A percentile compares a stretch with the other conserved stretches of the same genome.
Evolutionary conservation across 148 eudicot species (phyloP).

Genomic region (Fallopia convolvulus): DNA sequence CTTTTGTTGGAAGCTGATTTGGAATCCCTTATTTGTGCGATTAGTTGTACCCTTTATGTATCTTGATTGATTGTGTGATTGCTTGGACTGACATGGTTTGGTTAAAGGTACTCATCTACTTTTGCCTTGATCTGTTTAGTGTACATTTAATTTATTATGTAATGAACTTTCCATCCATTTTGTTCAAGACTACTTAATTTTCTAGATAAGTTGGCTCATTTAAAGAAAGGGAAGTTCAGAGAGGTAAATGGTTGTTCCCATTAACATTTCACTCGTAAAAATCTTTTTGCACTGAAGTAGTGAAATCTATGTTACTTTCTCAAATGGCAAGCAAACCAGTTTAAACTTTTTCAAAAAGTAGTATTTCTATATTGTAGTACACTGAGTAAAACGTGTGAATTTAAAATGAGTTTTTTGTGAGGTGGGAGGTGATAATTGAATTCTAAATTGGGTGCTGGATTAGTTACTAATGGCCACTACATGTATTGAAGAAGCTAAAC

Average conservation of each 20-base stretch:
- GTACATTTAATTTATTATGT: background rate
- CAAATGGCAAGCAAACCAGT: background rate
- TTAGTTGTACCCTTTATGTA: too few species aligned
- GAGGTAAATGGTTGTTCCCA: background rate
- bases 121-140: background rate
- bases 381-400: too few species aligned
- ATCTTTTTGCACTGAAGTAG: background rate
- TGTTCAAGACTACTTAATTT: background rate
- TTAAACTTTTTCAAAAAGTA: background rate
- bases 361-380: background rate
- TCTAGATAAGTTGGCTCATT: background rate
- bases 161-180: constrained; percentile 1
- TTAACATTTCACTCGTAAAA: background rate
- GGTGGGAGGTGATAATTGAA: too few species aligned
- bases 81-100: constrained; percentile 99
- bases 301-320: background rate
- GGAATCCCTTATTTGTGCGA: too few species aligned
- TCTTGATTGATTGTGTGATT: too few species aligned
- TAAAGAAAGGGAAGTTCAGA: background rate
- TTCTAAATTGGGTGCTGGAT: too few species aligned
- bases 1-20: too few species aligned
- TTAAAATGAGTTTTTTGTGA: too few species aligned
- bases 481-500: background rate
- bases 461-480: too few species aligned
- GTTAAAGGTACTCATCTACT: constrained; percentile 61